These are phyloP conservation scores for Eucalyptus victrix DNA, from an alignment of 345 rosid genomes.

Conservation along the genomic window DNA sequence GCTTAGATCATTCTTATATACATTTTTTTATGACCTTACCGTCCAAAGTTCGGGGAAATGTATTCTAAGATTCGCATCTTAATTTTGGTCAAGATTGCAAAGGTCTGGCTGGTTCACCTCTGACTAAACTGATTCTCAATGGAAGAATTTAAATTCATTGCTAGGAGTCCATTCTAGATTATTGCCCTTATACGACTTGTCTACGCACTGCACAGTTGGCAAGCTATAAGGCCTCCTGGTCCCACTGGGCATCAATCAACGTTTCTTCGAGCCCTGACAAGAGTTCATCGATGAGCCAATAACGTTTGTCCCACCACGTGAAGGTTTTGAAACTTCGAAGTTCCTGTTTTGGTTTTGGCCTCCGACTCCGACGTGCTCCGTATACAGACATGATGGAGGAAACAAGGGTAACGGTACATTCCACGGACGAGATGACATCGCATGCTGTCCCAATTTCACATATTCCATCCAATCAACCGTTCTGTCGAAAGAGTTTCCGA, in stretches of 20 bases:
- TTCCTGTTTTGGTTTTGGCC: not conserved
- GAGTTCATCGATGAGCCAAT: not conserved
- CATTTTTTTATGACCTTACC: not conserved
- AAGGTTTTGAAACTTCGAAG: not conserved
- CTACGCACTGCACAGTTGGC: not conserved
- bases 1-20: not conserved
- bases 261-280: not conserved
- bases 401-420: not conserved
- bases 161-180: not conserved
- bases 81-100: not conserved
- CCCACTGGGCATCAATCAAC: not conserved
- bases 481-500: not conserved
- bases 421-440: not conserved
- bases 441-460: not conserved
- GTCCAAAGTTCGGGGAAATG: not conserved
- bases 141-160: not conserved
- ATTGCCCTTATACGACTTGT: not conserved
- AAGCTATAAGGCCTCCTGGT: not conserved
- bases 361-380: not conserved
- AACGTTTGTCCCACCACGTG: not conserved
- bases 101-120: not conserved
- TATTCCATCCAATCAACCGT: not conserved
- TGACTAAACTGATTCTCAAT: not conserved
- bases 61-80: not conserved
- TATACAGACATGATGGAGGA: not conserved